These are phyloP conservation scores for Coprinopsis strossmayeri DNA, from an alignment of 768 basidiomycete genomes.

Conservation along the genomic window DNA sequence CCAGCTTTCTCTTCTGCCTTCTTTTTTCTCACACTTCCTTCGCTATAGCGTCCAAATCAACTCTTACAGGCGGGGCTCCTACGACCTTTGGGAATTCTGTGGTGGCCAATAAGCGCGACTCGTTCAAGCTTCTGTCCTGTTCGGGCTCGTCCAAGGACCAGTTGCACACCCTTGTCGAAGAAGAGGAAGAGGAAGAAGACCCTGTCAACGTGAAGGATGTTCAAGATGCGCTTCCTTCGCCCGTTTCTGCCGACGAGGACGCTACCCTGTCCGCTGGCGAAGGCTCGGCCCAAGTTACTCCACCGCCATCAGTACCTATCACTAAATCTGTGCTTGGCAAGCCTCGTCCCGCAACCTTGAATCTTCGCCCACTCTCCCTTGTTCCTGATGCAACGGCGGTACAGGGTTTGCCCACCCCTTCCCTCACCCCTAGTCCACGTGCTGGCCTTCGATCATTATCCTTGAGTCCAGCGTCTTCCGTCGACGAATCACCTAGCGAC, in stretches of 20 bases:
- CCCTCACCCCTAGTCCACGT: conserved; percentile 44
- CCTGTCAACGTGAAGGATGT: conserved; percentile 25
- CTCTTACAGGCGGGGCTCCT: conserved; percentile 45
- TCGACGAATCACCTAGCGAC: conserved; percentile 22
- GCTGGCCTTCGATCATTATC: conserved; percentile 48
- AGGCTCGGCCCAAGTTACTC: conserved; percentile 16
- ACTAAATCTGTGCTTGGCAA: conserved; percentile 36
- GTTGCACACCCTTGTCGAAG: conserved; percentile 74
- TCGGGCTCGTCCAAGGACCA: conserved; percentile 68
- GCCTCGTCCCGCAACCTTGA: conserved; percentile 59
- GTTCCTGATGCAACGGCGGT: conserved; percentile 41
- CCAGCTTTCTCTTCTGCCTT: conserved; percentile 9
- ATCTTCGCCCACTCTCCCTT: conserved; percentile 67
- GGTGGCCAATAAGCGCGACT: conserved; percentile 66
- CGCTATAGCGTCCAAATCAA: conserved; percentile 52
- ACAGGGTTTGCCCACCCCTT: conserved; percentile 45
- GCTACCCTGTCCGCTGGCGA: conserved; percentile 13
- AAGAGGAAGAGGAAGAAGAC: conserved; percentile 85
- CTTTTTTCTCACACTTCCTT: conserved; percentile 8
- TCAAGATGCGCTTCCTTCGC: conserved; percentile 18
- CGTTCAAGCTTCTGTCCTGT: conserved; percentile 62
- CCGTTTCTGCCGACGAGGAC: conserved; percentile 22
- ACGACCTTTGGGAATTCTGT: conserved; percentile 35
- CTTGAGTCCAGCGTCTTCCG: conserved; percentile 25
- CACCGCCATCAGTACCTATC: conserved; percentile 24